A percentile compares a stretch with the other conserved stretches of the same genome.
Evolutionary conservation across 805 yeast genomes (phyloP).

Genomic region (Yarrowia phangngaensis): DNA sequence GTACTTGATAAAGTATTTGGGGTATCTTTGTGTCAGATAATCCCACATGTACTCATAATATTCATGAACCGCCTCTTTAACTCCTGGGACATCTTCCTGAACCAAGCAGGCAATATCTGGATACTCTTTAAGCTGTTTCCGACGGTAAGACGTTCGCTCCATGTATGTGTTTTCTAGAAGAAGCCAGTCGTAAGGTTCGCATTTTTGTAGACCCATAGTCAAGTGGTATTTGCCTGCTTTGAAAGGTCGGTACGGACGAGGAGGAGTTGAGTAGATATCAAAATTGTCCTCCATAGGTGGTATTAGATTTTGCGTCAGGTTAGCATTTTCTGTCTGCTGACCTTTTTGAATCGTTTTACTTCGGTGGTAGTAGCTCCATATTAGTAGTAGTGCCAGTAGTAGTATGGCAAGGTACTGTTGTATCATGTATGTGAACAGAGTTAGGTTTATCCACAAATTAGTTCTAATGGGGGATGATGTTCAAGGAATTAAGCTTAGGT

Average conservation of each 20-base stretch:
- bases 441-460: no score
- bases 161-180: slow-evolving; percentile 59
- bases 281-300: neutral
- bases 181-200: slow-evolving; percentile 54
- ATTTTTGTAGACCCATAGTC: slow-evolving; percentile 57
- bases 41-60: slow-evolving; percentile 46
- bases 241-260: slow-evolving; percentile 48
- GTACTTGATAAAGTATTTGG: slow-evolving; percentile 45
- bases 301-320: neutral
- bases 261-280: neutral
- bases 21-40: slow-evolving; percentile 50
- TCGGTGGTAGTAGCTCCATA: neutral
- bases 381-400: neutral
- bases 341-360: neutral
- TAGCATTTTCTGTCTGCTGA: no score
- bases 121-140: slow-evolving; percentile 37
- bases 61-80: slow-evolving; percentile 47
- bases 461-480: no score
- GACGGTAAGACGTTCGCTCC: slow-evolving; percentile 44
- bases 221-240: slow-evolving; percentile 58
- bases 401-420: no score
- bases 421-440: no score
- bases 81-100: slow-evolving; percentile 37
- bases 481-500: no score
- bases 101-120: slow-evolving; percentile 37